A percentile compares a stretch with the other conserved stretches of the same genome.
These are phyloP conservation scores for Raphanus hybrid DNA, from an alignment of 441 rosid species.

Conservation along the genomic window DNA sequence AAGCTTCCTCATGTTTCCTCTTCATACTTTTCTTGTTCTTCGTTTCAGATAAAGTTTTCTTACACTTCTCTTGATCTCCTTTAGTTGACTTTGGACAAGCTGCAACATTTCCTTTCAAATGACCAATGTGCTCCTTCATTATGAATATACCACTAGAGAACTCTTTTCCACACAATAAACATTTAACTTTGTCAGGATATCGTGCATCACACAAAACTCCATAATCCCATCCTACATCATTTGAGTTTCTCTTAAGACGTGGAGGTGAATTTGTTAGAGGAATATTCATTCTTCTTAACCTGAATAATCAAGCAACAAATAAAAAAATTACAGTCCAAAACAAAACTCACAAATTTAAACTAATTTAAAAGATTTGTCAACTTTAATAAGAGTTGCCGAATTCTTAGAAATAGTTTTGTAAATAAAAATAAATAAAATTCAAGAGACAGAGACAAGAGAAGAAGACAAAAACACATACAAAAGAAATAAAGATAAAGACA, in stretches of 20 bases:
- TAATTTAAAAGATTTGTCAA: neutral
- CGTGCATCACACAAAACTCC: neutral
- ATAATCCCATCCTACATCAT: neutral
- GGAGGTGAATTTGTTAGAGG: neutral
- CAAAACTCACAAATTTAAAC: too few relatives aligned
- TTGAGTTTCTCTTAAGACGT: neutral
- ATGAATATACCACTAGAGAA: neutral
- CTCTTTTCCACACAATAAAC: neutral
- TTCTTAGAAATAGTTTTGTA: too few relatives aligned
- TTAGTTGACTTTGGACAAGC: neutral
- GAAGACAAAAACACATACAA: neutral
- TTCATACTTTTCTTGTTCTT: neutral
- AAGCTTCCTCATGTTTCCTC: neutral
- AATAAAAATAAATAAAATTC: too few relatives aligned
- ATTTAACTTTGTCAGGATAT: neutral
- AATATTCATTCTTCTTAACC: neutral
- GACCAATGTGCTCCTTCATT: neutral
- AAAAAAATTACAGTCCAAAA: neutral
- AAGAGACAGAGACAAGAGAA: neutral
- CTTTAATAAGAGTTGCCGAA: neutral
- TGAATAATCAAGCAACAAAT: neutral
- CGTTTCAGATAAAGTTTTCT: neutral
- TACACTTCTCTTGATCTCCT: neutral
- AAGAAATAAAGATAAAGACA: neutral
- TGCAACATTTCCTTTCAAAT: neutral